A percentile compares a stretch with the other conserved stretches of the same genome.
Conservation (phyloP, 805 yeast species). For the Candida cerambycidarum region DNA sequence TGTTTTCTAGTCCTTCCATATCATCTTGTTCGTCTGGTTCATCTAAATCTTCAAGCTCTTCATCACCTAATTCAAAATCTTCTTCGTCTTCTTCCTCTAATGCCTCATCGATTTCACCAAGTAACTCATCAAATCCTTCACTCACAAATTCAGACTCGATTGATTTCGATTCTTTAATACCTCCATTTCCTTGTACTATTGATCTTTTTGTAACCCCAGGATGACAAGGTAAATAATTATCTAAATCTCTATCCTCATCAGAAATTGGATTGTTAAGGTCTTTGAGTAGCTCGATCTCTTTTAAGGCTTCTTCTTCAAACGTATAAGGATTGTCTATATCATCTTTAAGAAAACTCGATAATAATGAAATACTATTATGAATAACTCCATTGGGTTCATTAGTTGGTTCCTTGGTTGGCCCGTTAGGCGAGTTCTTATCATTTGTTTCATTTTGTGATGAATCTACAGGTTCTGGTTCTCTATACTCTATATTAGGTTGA, state of each 20-base stretch:
- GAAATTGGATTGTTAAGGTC: slow-evolving; percentile 10
- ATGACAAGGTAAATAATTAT: slow-evolving; percentile 30
- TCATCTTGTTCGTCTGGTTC: slow-evolving; percentile 18
- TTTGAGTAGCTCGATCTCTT: slow-evolving; percentile 39
- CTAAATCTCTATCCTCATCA: slow-evolving; percentile 14
- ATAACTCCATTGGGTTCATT: slow-evolving; percentile 10
- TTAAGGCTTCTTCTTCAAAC: slow-evolving; percentile 55
- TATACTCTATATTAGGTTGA: too few species aligned
- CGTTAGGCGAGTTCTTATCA: background rate
- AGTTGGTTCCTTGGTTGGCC: background rate
- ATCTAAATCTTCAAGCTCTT: slow-evolving; percentile 4
- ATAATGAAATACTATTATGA: slow-evolving; percentile 53
- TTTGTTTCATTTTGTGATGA: background rate
- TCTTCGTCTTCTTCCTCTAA: slow-evolving; percentile 22
- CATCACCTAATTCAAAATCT: slow-evolving; percentile 6
- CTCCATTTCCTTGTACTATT: background rate
- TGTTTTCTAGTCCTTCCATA: slow-evolving; percentile 22
- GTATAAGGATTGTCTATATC: slow-evolving; percentile 64
- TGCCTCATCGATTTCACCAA: slow-evolving; percentile 7
- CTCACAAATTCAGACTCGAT: background rate
- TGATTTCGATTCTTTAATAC: background rate
- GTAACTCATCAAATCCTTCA: slow-evolving; percentile 9
- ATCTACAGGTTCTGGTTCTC: too few species aligned
- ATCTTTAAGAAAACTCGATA: slow-evolving; percentile 62
- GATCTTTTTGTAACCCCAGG: slow-evolving; percentile 29